These are phyloP conservation scores for Aspergillus cejpii DNA, from an alignment of 2,329 filamentous ascomycete genomes.

Conservation along the genomic window DNA sequence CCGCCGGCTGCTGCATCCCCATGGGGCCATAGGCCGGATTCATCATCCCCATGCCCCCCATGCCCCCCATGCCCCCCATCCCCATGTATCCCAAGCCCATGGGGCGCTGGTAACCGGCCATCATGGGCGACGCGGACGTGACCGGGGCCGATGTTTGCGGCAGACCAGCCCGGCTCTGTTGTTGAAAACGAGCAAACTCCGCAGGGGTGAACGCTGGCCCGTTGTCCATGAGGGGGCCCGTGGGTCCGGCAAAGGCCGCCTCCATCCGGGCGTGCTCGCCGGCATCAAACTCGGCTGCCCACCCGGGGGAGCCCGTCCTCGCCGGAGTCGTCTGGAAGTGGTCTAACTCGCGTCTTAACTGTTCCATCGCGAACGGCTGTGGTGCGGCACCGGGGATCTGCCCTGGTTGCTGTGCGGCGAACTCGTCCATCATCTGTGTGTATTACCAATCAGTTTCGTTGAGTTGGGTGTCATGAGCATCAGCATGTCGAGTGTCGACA, in stretches of 20 bases:
- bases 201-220: conserved; percentile 63
- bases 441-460: conserved; percentile 25
- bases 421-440: conserved; percentile 80
- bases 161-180: conserved; percentile 56
- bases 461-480: conserved; percentile 1
- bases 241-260: conserved; percentile 55
- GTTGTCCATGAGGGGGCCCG: conserved; percentile 42
- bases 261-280: conserved; percentile 64
- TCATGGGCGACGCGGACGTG: conserved; percentile 51
- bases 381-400: conserved; percentile 52
- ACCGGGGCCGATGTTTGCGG: conserved; percentile 56
- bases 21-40: conserved; percentile 43
- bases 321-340: conserved; percentile 45
- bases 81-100: conserved; percentile 49
- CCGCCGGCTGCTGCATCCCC: conserved; percentile 41
- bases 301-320: conserved; percentile 51
- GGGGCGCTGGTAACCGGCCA: conserved; percentile 46
- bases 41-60: conserved; percentile 48
- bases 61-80: conserved; percentile 32
- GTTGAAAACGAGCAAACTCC: conserved; percentile 83
- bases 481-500: not conserved
- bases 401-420: conserved; percentile 66
- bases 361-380: conserved; percentile 59
- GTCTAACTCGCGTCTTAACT: conserved; percentile 58
- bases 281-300: conserved; percentile 59